phyloP scores from a whole-genome alignment of 2,329 filamentous ascomycete genomes.

The Alternaria sp. region DNA sequence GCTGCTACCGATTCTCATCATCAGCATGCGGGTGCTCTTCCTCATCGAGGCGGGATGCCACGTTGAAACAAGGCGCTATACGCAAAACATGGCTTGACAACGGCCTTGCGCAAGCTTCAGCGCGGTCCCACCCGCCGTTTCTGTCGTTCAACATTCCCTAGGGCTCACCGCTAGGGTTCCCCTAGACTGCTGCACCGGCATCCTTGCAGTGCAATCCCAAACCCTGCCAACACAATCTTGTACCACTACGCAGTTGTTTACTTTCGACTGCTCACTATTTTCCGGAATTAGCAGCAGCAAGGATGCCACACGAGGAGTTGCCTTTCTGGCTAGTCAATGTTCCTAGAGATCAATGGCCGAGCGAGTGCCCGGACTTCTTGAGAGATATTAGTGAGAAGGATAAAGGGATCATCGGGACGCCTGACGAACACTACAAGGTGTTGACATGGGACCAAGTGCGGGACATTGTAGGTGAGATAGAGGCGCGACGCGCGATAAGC shows the following conservation, averaged over 20 bases:
- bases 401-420: conserved; percentile 71
- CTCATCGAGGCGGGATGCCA: neutral
- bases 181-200: conserved; percentile 11
- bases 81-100: conserved; percentile 20
- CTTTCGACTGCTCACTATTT: neutral
- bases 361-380: conserved; percentile 77
- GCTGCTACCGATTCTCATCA: neutral
- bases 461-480: conserved; percentile 58
- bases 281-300: conserved; percentile 1
- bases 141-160: conserved; percentile 15
- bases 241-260: neutral
- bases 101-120: conserved; percentile 8
- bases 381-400: conserved; percentile 72
- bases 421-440: conserved; percentile 69
- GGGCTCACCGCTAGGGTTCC: conserved; percentile 10
- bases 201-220: conserved; percentile 19
- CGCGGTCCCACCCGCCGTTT: conserved; percentile 22
- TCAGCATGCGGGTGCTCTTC: conserved; percentile 1
- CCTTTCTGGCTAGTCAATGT: conserved; percentile 89
- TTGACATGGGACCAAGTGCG: conserved; percentile 75
- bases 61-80: conserved; percentile 23
- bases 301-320: conserved; percentile 33
- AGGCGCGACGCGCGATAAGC: conserved; percentile 1
- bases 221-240: conserved; percentile 12
- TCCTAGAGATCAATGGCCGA: conserved; percentile 66